These are phyloP conservation scores for Dendrobium nobile DNA, from an alignment of 106 monocot species.

Conservation along the genomic window DNA sequence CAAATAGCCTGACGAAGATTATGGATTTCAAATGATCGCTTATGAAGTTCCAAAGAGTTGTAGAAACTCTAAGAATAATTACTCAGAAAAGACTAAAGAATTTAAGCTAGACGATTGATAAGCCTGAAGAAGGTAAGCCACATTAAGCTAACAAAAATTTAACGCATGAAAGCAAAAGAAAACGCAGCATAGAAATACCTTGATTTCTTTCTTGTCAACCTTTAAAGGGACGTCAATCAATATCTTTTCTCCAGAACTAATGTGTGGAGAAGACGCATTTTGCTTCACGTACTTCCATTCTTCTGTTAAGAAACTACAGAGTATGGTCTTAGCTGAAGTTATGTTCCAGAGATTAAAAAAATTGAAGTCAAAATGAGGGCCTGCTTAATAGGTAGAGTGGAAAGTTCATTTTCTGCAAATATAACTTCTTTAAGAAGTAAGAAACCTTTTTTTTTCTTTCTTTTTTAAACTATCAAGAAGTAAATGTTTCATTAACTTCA, in stretches of 20 bases:
- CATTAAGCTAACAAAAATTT: background rate
- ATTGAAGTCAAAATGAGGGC: background rate
- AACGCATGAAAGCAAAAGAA: background rate
- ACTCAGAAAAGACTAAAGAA: background rate
- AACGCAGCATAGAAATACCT: constrained; percentile 27
- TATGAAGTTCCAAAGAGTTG: background rate
- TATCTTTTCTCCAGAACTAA: constrained; percentile 47
- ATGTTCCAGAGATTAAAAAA: background rate
- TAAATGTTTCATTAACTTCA: background rate
- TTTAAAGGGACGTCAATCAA: constrained; percentile 50
- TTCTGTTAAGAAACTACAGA: constrained; percentile 62
- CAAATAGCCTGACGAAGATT: background rate
- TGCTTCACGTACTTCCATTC: constrained; percentile 66
- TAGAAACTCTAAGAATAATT: background rate
- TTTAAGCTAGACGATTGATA: too few relatives aligned
- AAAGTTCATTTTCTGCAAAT: background rate
- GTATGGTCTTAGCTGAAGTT: constrained; percentile 1
- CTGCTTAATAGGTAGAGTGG: background rate
- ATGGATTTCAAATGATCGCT: background rate
- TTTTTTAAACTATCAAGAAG: background rate
- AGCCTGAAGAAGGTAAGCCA: background rate
- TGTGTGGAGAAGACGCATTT: constrained; percentile 22
- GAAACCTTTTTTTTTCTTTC: background rate
- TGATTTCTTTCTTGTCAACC: constrained; percentile 50
- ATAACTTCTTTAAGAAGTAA: background rate